Base-by-base conservation (phyloP, 345 rosid genomes). In the Melaleuca quinquenervia region DNA sequence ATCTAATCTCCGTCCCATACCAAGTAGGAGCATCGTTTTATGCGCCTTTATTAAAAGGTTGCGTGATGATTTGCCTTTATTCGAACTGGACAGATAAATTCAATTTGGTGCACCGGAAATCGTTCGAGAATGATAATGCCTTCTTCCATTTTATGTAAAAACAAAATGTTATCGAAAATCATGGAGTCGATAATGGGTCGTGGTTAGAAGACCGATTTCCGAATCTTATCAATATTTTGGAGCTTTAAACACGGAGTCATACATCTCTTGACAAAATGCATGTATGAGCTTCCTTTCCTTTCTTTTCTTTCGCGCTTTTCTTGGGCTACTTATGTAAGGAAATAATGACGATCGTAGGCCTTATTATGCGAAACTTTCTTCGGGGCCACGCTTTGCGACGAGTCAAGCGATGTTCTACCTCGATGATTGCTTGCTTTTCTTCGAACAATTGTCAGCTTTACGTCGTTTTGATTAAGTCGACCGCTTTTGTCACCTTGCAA, bases 161-260 rank as follows among this genome's bases (percentile, higher is more conserved):
- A 60, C 74, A 60, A 3, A 1, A 0, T 36, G 18, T 7, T 9
- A 0, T n/a, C 7, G 3, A 1, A n/a, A 60, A 60, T n/a, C 29
- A 27, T 2, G 29, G 8, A 12, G 32, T 12, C 20, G 0, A 60
- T n/a, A 8, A 12, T 6, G 5, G 0, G 3, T 60, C 14, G 27
- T 16, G 2, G 0, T 60, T 27, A 8, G 1, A 16, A 29, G 20
- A 62, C 6, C 22, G 3, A 29, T 32, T 64, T 32, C 22, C 24
- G 32, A 64, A 16, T 27, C n/a, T 29, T 8, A 64, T 62, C 75
- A 6, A 3, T 21, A 29, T 62, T 29, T 29, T 0, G 3, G 8
- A 29, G 16, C 51, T 50, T 10, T 50, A 50, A 12, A n/a, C n/a
- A n/a, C n/a, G n/a, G n/a, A n/a, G n/a, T n/a, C n/a, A n/a, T n/a